Percentiles rank a stretch among this genome's conserved stretches.
These are phyloP conservation scores for Achaetomium macrosporum DNA, from an alignment of 2,329 filamentous ascomycete species.

Conservation along the genomic window DNA sequence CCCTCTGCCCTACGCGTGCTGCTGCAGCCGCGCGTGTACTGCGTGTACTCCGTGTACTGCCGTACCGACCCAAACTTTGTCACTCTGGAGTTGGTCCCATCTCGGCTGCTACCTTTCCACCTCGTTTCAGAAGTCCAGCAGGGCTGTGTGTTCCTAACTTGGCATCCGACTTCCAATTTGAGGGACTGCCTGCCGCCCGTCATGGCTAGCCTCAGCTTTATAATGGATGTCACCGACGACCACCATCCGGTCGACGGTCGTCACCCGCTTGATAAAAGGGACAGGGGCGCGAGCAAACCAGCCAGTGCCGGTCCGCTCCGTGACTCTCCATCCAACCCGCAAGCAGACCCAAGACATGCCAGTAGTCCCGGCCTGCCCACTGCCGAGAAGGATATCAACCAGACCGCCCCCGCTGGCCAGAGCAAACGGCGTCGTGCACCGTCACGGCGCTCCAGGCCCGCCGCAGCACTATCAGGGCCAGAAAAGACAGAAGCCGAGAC, in stretches of 20 bases:
- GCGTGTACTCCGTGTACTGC: slow-evolving; percentile 22
- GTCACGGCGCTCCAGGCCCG: slow-evolving; percentile 29
- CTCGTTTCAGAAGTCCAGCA: slow-evolving; percentile 33
- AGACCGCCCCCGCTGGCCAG: slow-evolving; percentile 17
- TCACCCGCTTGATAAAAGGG: slow-evolving; percentile 39
- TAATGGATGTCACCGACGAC: slow-evolving; percentile 52
- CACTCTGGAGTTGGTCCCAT: slow-evolving; percentile 19
- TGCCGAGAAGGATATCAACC: slow-evolving; percentile 24
- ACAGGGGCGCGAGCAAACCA: slow-evolving; percentile 32
- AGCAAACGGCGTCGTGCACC: slow-evolving; percentile 32
- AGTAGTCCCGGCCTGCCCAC: slow-evolving; percentile 31
- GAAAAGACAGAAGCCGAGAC: slow-evolving; percentile 1
- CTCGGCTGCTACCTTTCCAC: slow-evolving; percentile 26
- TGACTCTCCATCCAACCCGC: slow-evolving; percentile 29
- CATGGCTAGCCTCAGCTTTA: slow-evolving; percentile 52
- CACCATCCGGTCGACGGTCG: slow-evolving; percentile 34
- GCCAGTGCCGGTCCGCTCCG: slow-evolving; percentile 29
- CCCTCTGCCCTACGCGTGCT: slow-evolving; percentile 13
- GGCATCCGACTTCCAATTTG: slow-evolving; percentile 38
- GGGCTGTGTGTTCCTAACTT: slow-evolving; percentile 46
- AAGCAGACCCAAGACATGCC: slow-evolving; percentile 35
- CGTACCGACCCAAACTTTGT: slow-evolving; percentile 18
- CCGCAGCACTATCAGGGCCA: slow-evolving; percentile 18
- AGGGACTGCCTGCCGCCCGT: slow-evolving; percentile 31
- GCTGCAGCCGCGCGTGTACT: slow-evolving; percentile 25